phyloP scores from a whole-genome alignment of 306 rosid species.

The Fragaria iinumae region DNA sequence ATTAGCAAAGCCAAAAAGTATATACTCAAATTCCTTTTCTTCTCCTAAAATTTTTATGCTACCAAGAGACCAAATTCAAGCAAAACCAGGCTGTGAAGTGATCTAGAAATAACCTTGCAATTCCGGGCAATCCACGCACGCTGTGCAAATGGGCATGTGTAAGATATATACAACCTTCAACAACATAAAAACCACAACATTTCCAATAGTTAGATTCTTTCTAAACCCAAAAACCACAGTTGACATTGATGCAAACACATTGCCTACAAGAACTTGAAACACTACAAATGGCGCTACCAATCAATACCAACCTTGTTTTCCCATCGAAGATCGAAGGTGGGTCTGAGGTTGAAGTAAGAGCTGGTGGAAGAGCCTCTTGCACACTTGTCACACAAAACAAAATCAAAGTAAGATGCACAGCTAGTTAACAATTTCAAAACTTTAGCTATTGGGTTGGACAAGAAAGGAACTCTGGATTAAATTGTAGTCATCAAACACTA shows the following conservation, averaged over 20 bases:
- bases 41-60: not conserved
- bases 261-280: not conserved
- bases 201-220: slow-evolving; percentile 19
- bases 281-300: not conserved
- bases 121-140: slow-evolving; percentile 85
- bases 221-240: not conserved
- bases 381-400: slow-evolving; percentile 22
- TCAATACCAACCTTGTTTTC: slow-evolving; percentile 57
- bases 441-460: not conserved
- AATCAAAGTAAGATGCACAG: not conserved
- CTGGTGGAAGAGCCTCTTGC: slow-evolving; percentile 55
- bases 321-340: slow-evolving; percentile 82
- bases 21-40: not conserved
- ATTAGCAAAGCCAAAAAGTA: not conserved
- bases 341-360: slow-evolving; percentile 64
- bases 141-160: slow-evolving; percentile 82
- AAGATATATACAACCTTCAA: slow-evolving; percentile 76
- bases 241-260: slow-evolving; percentile 15
- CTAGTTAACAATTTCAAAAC: not conserved
- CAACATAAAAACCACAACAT: slow-evolving; percentile 16
- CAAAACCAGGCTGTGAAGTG: slow-evolving; percentile 2
- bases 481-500: not conserved
- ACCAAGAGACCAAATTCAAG: not conserved
- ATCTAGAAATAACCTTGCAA: slow-evolving; percentile 53
- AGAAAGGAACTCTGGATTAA: not conserved